These are phyloP conservation scores for Ligustrum vulgare DNA, from an alignment of 257 asterid genomes.

Conservation along the genomic window DNA sequence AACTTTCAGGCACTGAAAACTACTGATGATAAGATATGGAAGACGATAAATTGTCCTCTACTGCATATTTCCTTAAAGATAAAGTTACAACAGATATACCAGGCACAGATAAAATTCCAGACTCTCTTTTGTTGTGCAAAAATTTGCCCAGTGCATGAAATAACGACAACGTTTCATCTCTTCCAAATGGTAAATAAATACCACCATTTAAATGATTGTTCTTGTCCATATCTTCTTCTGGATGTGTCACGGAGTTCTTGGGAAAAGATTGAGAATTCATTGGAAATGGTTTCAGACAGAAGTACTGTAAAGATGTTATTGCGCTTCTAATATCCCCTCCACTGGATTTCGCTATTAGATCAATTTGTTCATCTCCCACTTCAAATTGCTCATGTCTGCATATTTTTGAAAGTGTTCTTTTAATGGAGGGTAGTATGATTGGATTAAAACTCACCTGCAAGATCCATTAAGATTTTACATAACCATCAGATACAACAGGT, in stretches of 20 bases:
- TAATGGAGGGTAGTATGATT: slow-evolving; percentile 70
- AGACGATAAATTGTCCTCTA: background rate
- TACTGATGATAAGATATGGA: background rate
- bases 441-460: slow-evolving; percentile 85
- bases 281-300: slow-evolving; percentile 58
- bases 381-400: slow-evolving; percentile 61
- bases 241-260: slow-evolving; percentile 23
- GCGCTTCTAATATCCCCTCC: slow-evolving; percentile 95
- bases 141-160: slow-evolving; percentile 97
- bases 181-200: slow-evolving; percentile 64
- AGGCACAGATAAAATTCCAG: slow-evolving; percentile 41
- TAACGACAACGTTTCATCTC: slow-evolving; percentile 78
- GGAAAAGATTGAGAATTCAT: slow-evolving; percentile 34
- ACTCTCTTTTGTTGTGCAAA: slow-evolving; percentile 90
- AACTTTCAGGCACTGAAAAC: background rate
- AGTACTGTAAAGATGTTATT: slow-evolving; percentile 80
- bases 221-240: slow-evolving; percentile 34
- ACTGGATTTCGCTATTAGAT: slow-evolving; percentile 72
- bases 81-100: slow-evolving; percentile 41
- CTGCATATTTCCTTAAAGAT: slow-evolving; percentile 4
- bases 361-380: slow-evolving; percentile 65
- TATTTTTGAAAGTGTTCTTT: slow-evolving; percentile 62
- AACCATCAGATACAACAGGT: slow-evolving; percentile 17
- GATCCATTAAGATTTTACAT: slow-evolving; percentile 15
- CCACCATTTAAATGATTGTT: slow-evolving; percentile 35